Evolutionary conservation across 306 rosid genomes (phyloP).

Genomic region (Cercis canadensis): DNA sequence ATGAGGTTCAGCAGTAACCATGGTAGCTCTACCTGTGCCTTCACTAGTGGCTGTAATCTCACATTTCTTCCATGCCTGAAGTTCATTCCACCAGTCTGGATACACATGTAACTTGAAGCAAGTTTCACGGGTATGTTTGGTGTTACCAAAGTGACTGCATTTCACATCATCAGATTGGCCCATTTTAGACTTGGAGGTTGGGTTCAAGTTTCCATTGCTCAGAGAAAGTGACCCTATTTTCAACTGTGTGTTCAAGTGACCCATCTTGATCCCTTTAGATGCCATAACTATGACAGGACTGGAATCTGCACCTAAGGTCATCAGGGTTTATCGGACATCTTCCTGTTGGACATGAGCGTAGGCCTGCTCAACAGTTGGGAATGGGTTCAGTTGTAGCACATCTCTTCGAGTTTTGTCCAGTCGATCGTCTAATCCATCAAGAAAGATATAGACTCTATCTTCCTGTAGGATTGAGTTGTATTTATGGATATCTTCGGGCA

Average conservation of each 20-base stretch:
- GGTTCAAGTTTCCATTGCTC: too few species aligned
- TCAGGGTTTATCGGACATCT: neutral
- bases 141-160: neutral
- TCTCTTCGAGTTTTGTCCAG: neutral
- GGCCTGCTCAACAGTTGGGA: neutral
- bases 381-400: neutral
- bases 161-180: neutral
- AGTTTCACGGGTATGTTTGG: neutral
- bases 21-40: neutral
- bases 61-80: neutral
- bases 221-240: too few species aligned
- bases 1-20: neutral
- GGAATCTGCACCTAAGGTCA: too few species aligned
- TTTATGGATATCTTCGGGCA: too few species aligned
- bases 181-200: neutral
- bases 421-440: too few species aligned
- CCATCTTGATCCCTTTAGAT: neutral
- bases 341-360: neutral
- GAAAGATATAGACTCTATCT: too few species aligned
- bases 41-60: neutral
- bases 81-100: neutral
- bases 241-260: neutral
- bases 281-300: too few species aligned
- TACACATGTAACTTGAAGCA: constrained; percentile 11
- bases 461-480: too few species aligned